Conservation (phyloP, 495 filamentous ascomycete species). For the Hyaloscypha hepaticicola region DNA sequence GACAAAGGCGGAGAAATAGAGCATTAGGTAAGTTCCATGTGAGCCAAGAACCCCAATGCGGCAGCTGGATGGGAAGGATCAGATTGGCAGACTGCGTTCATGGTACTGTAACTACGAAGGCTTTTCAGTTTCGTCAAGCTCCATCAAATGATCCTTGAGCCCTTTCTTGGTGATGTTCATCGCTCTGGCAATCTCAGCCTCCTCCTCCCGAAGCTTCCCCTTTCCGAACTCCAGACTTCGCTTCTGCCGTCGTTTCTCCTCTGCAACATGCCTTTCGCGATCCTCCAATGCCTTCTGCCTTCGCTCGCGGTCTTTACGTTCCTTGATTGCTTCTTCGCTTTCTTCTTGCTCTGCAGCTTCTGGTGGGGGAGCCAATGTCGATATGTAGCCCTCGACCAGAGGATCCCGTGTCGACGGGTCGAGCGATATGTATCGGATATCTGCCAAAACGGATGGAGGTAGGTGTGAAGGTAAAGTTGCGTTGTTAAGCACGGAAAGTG, state of each 20-base stretch:
- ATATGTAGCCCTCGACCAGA: slow-evolving; percentile 74
- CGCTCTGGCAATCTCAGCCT: slow-evolving; percentile 74
- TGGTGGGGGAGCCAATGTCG: slow-evolving; percentile 66
- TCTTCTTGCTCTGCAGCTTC: slow-evolving; percentile 52
- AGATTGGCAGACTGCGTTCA: neutral
- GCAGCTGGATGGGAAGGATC: neutral
- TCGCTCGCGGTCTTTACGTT: slow-evolving; percentile 61
- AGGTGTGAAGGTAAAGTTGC: slow-evolving; percentile 62
- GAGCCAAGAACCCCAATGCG: too few species aligned
- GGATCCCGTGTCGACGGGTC: slow-evolving; percentile 66
- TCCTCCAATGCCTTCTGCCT: slow-evolving; percentile 75
- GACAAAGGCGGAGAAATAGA: too few species aligned
- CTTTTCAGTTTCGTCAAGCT: slow-evolving; percentile 18
- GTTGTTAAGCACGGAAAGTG: slow-evolving; percentile 63
- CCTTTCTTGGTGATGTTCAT: slow-evolving; percentile 76
- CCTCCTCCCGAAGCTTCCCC: slow-evolving; percentile 68
- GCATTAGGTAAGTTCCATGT: neutral
- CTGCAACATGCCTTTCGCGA: slow-evolving; percentile 68
- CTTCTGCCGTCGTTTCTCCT: slow-evolving; percentile 68
- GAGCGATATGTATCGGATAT: slow-evolving; percentile 81
- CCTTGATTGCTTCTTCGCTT: slow-evolving; percentile 58
- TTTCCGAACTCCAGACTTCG: slow-evolving; percentile 65
- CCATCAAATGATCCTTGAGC: slow-evolving; percentile 60
- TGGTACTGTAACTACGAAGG: neutral
- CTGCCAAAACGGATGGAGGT: slow-evolving; percentile 65